Base-by-base conservation (phyloP, 2,329 filamentous ascomycete species). In the Dendrostoma leiphaemia region DNA sequence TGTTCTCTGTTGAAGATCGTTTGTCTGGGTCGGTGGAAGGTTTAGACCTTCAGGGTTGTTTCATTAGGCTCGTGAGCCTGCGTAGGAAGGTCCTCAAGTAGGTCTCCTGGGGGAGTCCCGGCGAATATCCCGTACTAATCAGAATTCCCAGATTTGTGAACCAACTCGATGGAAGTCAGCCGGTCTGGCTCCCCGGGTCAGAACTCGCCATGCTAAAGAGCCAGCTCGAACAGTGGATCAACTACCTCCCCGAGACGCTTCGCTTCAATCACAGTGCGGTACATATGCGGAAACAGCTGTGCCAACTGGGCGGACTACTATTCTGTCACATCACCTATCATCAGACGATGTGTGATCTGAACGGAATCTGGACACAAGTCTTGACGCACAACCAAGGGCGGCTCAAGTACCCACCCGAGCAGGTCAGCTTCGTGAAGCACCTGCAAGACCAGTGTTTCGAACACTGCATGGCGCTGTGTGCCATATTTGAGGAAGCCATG, bases 381-480 rank as follows among this genome's bases (percentile, higher is more conserved):
- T 50, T 56, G 17, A 54, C 54, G 37, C 37, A 32, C 17, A 44
- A 28, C 12, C 38, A 35, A 10, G 17, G 31, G 3, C 32, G 31
- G 13, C 21, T 56, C 23, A 38, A 50, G 10, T 48, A 44, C 24
- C 62, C 62, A 6, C 48, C 60, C 6, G 61, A 64, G 23, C 60
- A 63, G 28, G 50, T 47, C 1, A 54, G 28, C 0, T 64, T 65
- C 26, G 51, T 62, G 8, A 40, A 48, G 3, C 55, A 58, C 21
- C 41, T 64, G 3, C 62, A 64, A 23, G 54, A 62, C 17, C 57
- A 62, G 19, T 54, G 63, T 4, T 63, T 65, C 34, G 62, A 66
- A 48, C 62, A 63, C 17, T 62, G 63, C 10, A 60, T 61, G 21
- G 57, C 62, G 13, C 34, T 65, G 12, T 60, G 64, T 6, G 49